Percentiles rank a stretch among this genome's conserved stretches.
These are phyloP conservation scores for Trichomonascaceae sp. DNA, from an alignment of 1,139 yeast genomes.

Conservation along the genomic window DNA sequence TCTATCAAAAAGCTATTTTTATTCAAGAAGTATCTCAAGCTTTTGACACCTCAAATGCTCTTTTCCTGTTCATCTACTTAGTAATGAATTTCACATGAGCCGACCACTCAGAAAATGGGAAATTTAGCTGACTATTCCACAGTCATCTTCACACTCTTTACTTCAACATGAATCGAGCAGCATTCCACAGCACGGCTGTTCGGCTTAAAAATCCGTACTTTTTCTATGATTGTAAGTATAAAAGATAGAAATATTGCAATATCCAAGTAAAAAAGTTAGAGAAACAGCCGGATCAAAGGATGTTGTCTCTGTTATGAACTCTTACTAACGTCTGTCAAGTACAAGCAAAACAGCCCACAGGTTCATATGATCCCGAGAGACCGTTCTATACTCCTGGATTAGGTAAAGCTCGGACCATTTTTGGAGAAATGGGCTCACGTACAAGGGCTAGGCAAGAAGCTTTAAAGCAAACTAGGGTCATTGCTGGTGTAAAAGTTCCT, in stretches of 20 bases:
- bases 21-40: not conserved
- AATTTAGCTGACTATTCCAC: not conserved
- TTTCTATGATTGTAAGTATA: constrained; percentile 30
- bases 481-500: constrained; percentile 77
- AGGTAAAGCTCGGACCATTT: constrained; percentile 21
- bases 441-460: constrained; percentile 30
- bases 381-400: constrained; percentile 3
- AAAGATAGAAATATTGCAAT: not conserved
- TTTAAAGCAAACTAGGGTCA: constrained; percentile 25
- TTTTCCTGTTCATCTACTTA: not conserved
- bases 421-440: constrained; percentile 36
- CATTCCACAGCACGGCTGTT: constrained; percentile 7
- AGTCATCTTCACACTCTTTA: not conserved
- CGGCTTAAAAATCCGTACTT: constrained; percentile 29
- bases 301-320: not conserved
- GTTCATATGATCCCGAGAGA: constrained; percentile 22
- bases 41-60: not conserved
- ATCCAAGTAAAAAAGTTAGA: not conserved
- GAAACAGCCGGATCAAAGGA: not conserved
- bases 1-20: not conserved
- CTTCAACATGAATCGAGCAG: not conserved
- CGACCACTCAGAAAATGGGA: not conserved
- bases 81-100: not conserved
- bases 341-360: constrained; percentile 22
- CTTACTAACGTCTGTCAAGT: constrained; percentile 12